Percentiles rank a stretch among this genome's conserved stretches.
Evolutionary conservation across 257 asterid species (phyloP).

Genomic region (Solanum acaule): DNA sequence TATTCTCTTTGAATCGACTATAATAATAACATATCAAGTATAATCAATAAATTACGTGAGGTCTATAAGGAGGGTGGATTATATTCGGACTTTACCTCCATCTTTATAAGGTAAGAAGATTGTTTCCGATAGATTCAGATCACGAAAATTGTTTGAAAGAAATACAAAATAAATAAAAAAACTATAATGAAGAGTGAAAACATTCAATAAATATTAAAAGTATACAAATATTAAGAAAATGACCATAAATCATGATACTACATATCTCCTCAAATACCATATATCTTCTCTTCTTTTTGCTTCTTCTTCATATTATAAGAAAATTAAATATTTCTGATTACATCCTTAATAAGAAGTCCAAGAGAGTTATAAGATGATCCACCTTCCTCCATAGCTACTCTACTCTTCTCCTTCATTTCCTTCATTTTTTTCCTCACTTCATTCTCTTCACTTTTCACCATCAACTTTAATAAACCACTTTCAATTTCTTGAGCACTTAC

Average conservation of each 20-base stretch:
- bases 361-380: slow-evolving; percentile 16
- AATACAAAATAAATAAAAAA: too few species aligned
- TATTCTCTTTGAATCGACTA: neutral
- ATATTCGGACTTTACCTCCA: rapidly evolving
- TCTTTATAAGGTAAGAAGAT: too few species aligned
- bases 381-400: slow-evolving; percentile 3
- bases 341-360: neutral
- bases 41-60: too few species aligned
- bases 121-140: too few species aligned
- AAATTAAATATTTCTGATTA: neutral
- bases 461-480: neutral
- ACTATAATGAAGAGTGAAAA: too few species aligned
- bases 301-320: neutral
- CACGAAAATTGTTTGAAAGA: neutral
- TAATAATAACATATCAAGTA: neutral
- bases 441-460: slow-evolving; percentile 6
- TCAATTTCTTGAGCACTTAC: slow-evolving; percentile 7
- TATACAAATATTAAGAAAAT: neutral
- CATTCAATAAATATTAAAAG: neutral
- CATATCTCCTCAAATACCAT: neutral
- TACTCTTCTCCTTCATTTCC: slow-evolving; percentile 20
- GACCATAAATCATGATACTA: neutral
- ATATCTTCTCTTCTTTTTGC: neutral
- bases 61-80: neutral
- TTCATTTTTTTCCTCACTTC: slow-evolving; percentile 33